These are phyloP conservation scores for Cryptosporidium sp. DNA, from an alignment of 169 alveolate species.

Conservation along the genomic window DNA sequence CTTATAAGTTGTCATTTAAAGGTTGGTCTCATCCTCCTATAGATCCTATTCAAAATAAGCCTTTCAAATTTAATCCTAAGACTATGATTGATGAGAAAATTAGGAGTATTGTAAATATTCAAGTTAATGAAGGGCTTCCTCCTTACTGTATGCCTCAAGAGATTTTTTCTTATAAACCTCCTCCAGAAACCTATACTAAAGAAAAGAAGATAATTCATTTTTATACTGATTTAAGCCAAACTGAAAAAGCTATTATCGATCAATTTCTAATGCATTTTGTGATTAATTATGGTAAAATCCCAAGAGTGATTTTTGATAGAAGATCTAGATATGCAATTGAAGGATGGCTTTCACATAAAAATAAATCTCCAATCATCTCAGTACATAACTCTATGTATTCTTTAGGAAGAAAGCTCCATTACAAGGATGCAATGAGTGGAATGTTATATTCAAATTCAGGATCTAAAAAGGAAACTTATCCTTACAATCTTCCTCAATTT, in stretches of 20 bases:
- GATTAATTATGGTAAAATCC: constrained; percentile 49
- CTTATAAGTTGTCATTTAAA: constrained; percentile 10
- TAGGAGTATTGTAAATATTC: constrained; percentile 29
- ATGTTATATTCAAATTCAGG: background rate
- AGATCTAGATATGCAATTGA: constrained; percentile 61
- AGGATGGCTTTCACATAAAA: constrained; percentile 67
- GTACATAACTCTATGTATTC: constrained; percentile 65
- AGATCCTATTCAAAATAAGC: constrained; percentile 28
- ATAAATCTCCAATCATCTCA: constrained; percentile 56
- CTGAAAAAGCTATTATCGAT: constrained; percentile 14
- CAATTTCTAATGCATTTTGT: constrained; percentile 69
- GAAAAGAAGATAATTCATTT: background rate
- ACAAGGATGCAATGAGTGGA: constrained; percentile 12
- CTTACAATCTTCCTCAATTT: constrained; percentile 49
- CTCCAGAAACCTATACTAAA: background rate
- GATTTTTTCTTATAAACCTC: constrained; percentile 44
- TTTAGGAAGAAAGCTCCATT: constrained; percentile 51
- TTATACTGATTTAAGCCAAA: background rate
- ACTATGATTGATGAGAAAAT: constrained; percentile 70
- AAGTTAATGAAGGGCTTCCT: constrained; percentile 18
- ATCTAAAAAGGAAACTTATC: constrained; percentile 9
- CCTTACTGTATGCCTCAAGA: constrained; percentile 65
- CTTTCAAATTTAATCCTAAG: constrained; percentile 33
- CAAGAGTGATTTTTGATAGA: constrained; percentile 31
- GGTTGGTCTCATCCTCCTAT: constrained; percentile 50